phyloP scores from a whole-genome alignment of 306 rosid genomes.

The Castanopsis chinensis region DNA sequence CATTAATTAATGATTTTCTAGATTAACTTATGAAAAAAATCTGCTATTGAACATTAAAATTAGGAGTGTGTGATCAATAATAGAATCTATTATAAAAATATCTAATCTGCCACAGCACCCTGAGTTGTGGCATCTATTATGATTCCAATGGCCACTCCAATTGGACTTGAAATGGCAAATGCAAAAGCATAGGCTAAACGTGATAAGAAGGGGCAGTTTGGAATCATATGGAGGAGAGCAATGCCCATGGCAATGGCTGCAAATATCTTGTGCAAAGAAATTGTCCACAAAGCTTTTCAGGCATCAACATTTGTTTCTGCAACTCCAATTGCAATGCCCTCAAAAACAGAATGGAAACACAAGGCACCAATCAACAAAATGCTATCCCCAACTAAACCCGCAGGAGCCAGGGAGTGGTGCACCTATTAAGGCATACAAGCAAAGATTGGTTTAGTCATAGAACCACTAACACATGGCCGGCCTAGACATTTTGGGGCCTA shows the following conservation, averaged over 20 bases:
- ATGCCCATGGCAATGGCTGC: conserved; percentile 89
- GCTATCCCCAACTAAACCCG: conserved; percentile 57
- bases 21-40: too few species aligned
- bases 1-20: too few species aligned
- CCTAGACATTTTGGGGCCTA: too few species aligned
- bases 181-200: conserved; percentile 60
- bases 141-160: conserved; percentile 72
- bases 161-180: conserved; percentile 72
- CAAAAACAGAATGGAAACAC: conserved; percentile 75
- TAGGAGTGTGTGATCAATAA: too few species aligned
- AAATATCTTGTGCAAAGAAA: conserved; percentile 72
- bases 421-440: conserved; percentile 30
- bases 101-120: conserved; percentile 71
- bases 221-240: conserved; percentile 78
- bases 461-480: too few species aligned
- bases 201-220: conserved; percentile 52
- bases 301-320: conserved; percentile 66
- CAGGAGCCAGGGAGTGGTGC: conserved; percentile 28
- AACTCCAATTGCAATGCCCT: conserved; percentile 80
- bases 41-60: too few species aligned
- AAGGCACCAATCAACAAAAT: conserved; percentile 58
- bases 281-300: conserved; percentile 86
- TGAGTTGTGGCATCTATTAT: conserved; percentile 68
- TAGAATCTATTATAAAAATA: conserved; percentile 10
- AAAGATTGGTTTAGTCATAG: neutral